Percentiles rank a stretch among this genome's conserved stretches.
phyloP scores from a whole-genome alignment of 2,329 filamentous ascomycete species.

The Cytospora piceae region DNA sequence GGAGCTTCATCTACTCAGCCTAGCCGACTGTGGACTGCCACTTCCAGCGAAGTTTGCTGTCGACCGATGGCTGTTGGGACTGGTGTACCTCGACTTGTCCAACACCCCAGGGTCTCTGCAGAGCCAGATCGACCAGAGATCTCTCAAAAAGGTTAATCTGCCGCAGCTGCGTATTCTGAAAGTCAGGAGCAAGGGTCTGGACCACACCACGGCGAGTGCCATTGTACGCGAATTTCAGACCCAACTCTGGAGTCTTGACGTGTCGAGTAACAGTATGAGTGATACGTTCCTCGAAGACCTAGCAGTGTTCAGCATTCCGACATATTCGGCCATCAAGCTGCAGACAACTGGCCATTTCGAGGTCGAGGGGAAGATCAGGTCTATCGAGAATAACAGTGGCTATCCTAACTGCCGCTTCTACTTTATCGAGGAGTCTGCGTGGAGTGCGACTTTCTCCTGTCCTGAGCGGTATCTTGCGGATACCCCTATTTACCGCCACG shows the following conservation, averaged over 20 bases:
- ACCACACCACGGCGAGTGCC: conserved; percentile 42
- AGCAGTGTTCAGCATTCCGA: conserved; percentile 39
- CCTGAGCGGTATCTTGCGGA: conserved; percentile 54
- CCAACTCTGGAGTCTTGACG: conserved; percentile 61
- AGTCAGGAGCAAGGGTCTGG: conserved; percentile 50
- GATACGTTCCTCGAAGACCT: conserved; percentile 47
- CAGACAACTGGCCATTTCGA: conserved; percentile 45
- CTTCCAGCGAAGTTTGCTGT: conserved; percentile 47
- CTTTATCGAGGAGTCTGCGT: conserved; percentile 52
- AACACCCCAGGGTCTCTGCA: conserved; percentile 50
- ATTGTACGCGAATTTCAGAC: conserved; percentile 42
- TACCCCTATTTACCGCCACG: conserved; percentile 46
- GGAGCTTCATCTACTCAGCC: conserved; percentile 49
- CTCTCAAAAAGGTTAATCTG: conserved; percentile 42
- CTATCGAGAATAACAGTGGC: conserved; percentile 37
- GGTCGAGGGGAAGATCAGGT: conserved; percentile 50
- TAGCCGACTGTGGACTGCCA: conserved; percentile 46
- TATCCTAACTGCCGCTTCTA: conserved; percentile 46
- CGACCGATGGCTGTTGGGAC: conserved; percentile 40
- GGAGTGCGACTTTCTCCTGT: conserved; percentile 50
- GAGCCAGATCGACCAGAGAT: conserved; percentile 39
- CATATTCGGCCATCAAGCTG: conserved; percentile 35
- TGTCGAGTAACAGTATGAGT: conserved; percentile 56
- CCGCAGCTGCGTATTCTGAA: conserved; percentile 58
- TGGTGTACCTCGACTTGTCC: conserved; percentile 60